These are phyloP conservation scores for Lasiodiplodia citricola DNA, from an alignment of 2,329 filamentous ascomycete genomes.

Conservation along the genomic window DNA sequence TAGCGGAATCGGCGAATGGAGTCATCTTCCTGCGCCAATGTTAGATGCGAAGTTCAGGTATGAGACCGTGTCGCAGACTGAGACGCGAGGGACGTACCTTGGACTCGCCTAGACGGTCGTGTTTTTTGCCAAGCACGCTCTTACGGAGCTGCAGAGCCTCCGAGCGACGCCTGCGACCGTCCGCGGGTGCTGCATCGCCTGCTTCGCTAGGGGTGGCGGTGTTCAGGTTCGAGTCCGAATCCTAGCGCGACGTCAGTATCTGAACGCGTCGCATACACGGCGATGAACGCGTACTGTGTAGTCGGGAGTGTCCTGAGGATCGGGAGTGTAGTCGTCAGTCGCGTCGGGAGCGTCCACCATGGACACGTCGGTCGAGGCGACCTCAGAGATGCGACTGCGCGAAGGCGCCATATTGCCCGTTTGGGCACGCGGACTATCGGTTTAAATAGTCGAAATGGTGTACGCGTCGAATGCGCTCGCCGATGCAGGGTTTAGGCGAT, in stretches of 20 bases:
- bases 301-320: slow-evolving; percentile 65
- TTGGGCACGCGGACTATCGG: slow-evolving; percentile 24
- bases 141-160: slow-evolving; percentile 89
- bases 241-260: slow-evolving; percentile 48
- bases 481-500: slow-evolving; percentile 1
- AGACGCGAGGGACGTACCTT: slow-evolving; percentile 66
- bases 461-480: slow-evolving; percentile 18
- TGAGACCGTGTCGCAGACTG: neutral
- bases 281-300: slow-evolving; percentile 56
- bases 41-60: neutral
- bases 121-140: slow-evolving; percentile 93
- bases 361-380: slow-evolving; percentile 44
- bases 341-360: slow-evolving; percentile 47
- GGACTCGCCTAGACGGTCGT: slow-evolving; percentile 86
- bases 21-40: slow-evolving; percentile 76
- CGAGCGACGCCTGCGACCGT: slow-evolving; percentile 84
- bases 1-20: slow-evolving; percentile 94
- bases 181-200: slow-evolving; percentile 69
- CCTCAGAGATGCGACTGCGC: slow-evolving; percentile 39
- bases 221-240: slow-evolving; percentile 70
- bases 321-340: slow-evolving; percentile 41
- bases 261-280: slow-evolving; percentile 5
- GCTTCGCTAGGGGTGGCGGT: slow-evolving; percentile 82
- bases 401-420: slow-evolving; percentile 46
- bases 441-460: slow-evolving; percentile 18